Conservation (phyloP, 306 rosid species). For the Erythrophleum fordii region DNA sequence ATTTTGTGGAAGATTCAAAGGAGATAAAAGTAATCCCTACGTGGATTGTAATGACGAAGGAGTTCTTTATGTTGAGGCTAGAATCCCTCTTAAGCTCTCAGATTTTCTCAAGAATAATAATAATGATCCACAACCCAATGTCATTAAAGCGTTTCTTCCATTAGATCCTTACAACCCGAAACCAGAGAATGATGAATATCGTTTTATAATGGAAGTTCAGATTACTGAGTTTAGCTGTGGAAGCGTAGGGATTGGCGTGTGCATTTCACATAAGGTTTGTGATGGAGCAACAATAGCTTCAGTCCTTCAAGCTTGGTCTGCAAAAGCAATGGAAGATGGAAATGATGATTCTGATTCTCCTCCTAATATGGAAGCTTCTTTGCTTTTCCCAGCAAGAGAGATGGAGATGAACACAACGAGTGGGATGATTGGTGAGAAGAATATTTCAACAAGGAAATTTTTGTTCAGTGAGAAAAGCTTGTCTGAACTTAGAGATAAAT, state of each 20-base stretch:
- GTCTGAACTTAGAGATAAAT: not conserved
- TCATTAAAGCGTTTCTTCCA: not conserved
- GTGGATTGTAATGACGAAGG: conserved; percentile 37
- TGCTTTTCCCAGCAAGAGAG: conserved; percentile 21
- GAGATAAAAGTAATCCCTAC: not conserved
- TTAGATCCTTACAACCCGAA: not conserved
- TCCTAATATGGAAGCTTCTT: not conserved
- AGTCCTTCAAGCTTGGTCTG: conserved; percentile 26
- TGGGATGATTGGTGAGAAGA: not conserved
- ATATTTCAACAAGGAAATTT: not conserved
- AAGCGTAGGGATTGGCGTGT: conserved; percentile 16
- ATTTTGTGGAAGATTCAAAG: conserved; percentile 29
- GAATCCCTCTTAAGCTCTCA: not conserved
- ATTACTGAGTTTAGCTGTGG: conserved; percentile 32
- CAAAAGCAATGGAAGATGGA: not conserved
- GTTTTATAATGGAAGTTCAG: not conserved
- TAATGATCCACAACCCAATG: not conserved
- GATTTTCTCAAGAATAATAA: not conserved
- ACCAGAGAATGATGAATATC: not conserved
- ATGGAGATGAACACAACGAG: not conserved
- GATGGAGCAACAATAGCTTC: not conserved
- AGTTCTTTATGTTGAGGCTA: conserved; percentile 11
- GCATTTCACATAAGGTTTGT: conserved; percentile 33
- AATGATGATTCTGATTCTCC: not conserved
- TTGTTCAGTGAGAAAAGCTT: not conserved